Evolutionary conservation across 768 basidiomycete species (phyloP).

Genomic region (Mycena polygramma): DNA sequence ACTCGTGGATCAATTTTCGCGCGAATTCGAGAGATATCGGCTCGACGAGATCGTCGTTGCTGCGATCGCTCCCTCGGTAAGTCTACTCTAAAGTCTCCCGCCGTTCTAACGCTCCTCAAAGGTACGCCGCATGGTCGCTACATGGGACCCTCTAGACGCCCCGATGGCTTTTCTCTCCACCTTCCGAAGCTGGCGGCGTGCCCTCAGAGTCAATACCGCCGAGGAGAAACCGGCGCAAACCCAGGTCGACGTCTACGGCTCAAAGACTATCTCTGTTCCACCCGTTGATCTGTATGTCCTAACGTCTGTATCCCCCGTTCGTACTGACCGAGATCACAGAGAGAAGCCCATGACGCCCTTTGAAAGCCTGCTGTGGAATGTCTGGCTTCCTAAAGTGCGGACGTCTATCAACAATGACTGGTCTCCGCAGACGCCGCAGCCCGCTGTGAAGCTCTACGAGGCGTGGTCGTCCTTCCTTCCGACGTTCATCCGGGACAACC

Average conservation of each 20-base stretch:
- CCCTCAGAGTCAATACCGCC: slow-evolving; percentile 67
- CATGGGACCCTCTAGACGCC: slow-evolving; percentile 89
- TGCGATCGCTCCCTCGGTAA: slow-evolving; percentile 84
- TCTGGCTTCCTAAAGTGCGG: slow-evolving; percentile 96
- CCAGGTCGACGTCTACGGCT: slow-evolving; percentile 72
- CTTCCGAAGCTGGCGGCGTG: slow-evolving; percentile 78
- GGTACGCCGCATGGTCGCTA: slow-evolving; percentile 78
- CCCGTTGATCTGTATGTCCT: slow-evolving; percentile 55
- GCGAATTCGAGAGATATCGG: slow-evolving; percentile 82
- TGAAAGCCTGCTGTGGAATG: slow-evolving; percentile 93
- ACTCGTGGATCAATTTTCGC: slow-evolving; percentile 73
- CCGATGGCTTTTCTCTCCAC: slow-evolving; percentile 73
- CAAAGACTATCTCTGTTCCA: slow-evolving; percentile 48
- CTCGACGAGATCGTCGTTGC: slow-evolving; percentile 95
- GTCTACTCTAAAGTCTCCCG: slow-evolving; percentile 33
- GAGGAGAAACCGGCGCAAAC: slow-evolving; percentile 58
- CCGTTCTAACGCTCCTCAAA: slow-evolving; percentile 38
- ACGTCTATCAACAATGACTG: slow-evolving; percentile 96
- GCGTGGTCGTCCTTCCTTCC: slow-evolving; percentile 91
- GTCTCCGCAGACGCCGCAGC: slow-evolving; percentile 78
- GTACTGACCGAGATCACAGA: slow-evolving; percentile 43
- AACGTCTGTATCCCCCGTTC: neutral
- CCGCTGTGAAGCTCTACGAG: slow-evolving; percentile 88
- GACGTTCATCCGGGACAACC: slow-evolving; percentile 91
- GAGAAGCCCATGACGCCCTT: slow-evolving; percentile 91